These are phyloP conservation scores for Clarireedia paspali DNA, from an alignment of 2,329 filamentous ascomycete species.

Conservation along the genomic window DNA sequence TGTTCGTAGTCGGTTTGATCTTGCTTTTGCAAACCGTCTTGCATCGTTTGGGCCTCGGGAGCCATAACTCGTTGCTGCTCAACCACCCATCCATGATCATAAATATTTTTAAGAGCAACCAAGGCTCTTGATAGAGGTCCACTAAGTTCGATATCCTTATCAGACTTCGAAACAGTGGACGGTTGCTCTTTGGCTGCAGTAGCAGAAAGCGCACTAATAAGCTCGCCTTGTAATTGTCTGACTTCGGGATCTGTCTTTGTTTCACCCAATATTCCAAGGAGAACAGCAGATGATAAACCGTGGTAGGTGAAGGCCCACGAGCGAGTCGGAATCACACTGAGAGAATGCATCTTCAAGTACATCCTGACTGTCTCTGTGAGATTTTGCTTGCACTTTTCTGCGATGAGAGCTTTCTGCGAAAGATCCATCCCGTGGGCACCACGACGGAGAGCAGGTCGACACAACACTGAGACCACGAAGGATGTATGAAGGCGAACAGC, in stretches of 20 bases:
- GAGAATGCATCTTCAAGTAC: conserved; percentile 62
- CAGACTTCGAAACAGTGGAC: conserved; percentile 17
- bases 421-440: conserved; percentile 41
- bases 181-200: conserved; percentile 53
- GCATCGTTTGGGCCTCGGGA: conserved; percentile 8
- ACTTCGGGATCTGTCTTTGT: conserved; percentile 57
- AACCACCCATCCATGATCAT: conserved; percentile 54
- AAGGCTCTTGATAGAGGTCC: conserved; percentile 55
- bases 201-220: conserved; percentile 56
- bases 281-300: conserved; percentile 55
- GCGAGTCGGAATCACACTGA: conserved; percentile 57
- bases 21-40: conserved; percentile 11
- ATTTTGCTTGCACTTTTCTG: conserved; percentile 53
- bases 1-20: conserved; percentile 32
- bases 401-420: conserved; percentile 46
- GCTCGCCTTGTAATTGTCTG: conserved; percentile 53
- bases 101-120: conserved; percentile 56
- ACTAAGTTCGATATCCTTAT: conserved; percentile 28
- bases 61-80: conserved; percentile 32
- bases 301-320: conserved; percentile 65
- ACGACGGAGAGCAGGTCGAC: conserved; percentile 52
- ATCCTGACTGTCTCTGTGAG: conserved; percentile 59
- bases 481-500: conserved; percentile 58
- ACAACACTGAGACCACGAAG: conserved; percentile 58
- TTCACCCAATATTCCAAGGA: conserved; percentile 56